Evolutionary conservation across 2,329 filamentous ascomycete species (phyloP), one percentile per base, ranked within the genome.

Genomic region (Aspergillus pseudoterreus): DNA sequence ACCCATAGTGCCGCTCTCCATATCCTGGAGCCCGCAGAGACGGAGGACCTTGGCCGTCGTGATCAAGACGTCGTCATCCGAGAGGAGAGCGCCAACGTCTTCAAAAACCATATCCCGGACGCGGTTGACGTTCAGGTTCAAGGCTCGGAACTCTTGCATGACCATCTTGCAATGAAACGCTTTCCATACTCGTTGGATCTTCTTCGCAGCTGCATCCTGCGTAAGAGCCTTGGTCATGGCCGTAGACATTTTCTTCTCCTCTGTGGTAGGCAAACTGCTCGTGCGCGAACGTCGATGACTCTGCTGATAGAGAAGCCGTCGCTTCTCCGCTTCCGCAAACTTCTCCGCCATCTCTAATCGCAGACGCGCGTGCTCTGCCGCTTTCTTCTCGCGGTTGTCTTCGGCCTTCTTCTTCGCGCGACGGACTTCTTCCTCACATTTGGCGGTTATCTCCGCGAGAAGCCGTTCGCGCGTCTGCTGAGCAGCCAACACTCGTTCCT

Each of bases 401-500:
- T 86, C 83, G 8, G 83, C 83, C 48, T 85, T 80, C 67, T 83
- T 82, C 74, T 86, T 86, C 41, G 83, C 83, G 36, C 82, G 76
- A 54, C 80, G 76, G 27, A 86, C 83, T 64, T 86, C 82, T 62
- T 85, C 83, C 51, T 84, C 83, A 62, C 83, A 86, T 65, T 81
- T 78, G 55, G 83, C 82, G 6, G 83, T 79, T 10, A 86, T 83
- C 58, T 85, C 82, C 3, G 83, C 83, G 45, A 86, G 67, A 52
- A 84, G 76, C 56, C 81, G 81, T 71, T 86, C 82, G 51, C 84
- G 79, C 15, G 83, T 80, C 49, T 84, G 75, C 58, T 86, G 79
- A 19, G 83, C 83, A 22, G 83, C 83, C 60, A 84, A 63, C 8
- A 82, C 82, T 54, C 81, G 73, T 69, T 85, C 83, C 69, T 86